phyloP scores from a whole-genome alignment of 75 land plant species.

The Cupressus sempervirens region DNA sequence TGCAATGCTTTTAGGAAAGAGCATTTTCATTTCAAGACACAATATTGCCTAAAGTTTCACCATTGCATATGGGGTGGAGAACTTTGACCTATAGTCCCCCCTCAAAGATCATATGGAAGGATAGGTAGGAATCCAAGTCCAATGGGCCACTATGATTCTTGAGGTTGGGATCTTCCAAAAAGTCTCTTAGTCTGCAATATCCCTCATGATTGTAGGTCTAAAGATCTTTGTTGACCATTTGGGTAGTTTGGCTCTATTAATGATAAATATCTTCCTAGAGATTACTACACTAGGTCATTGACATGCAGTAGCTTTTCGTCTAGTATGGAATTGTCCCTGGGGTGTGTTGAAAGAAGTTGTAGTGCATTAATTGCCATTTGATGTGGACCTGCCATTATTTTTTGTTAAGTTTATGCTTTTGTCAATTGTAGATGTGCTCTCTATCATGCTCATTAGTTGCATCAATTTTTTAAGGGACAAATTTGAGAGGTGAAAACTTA shows the following conservation, averaged over 20 bases:
- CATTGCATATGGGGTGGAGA: constrained; percentile 47
- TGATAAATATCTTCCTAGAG: constrained; percentile 83
- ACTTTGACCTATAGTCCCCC: constrained; percentile 61
- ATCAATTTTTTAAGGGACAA: background rate
- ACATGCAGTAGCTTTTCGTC: background rate
- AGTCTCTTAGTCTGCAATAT: constrained; percentile 86
- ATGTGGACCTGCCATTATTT: background rate
- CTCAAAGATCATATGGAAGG: constrained; percentile 47
- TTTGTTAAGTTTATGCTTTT: background rate
- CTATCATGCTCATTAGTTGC: background rate
- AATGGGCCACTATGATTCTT: constrained; percentile 37
- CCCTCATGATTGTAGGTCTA: constrained; percentile 69
- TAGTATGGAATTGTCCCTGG: background rate
- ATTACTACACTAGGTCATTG: constrained; percentile 49
- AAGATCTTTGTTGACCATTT: constrained; percentile 85
- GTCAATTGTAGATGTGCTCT: background rate
- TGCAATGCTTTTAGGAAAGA: too few relatives aligned
- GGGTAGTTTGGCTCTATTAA: constrained; percentile 81
- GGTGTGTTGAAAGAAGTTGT: background rate
- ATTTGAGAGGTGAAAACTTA: background rate
- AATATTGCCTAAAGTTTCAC: background rate
- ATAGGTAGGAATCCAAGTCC: constrained; percentile 63
- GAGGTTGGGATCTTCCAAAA: constrained; percentile 62
- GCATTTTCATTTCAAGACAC: too few relatives aligned
- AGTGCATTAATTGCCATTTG: background rate